These are phyloP conservation scores for Eutrema heterophyllum DNA, from an alignment of 345 rosid species.

Conservation along the genomic window DNA sequence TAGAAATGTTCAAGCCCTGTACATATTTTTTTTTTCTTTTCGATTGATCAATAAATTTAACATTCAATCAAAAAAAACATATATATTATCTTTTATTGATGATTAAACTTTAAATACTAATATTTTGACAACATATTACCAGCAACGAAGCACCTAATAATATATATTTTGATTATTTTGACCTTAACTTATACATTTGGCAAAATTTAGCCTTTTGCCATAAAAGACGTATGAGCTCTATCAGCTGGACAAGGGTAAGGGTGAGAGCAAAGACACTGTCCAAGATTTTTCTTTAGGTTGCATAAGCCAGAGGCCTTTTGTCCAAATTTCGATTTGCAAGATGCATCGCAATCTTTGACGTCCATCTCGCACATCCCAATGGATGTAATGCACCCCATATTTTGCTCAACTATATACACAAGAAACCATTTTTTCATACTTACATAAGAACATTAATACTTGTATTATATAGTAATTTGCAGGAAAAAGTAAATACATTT, in stretches of 20 bases:
- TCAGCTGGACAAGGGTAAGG: background rate
- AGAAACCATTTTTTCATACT: background rate
- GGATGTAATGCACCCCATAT: background rate
- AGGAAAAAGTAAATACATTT: background rate
- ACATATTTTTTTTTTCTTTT: too few species aligned
- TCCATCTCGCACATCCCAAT: background rate
- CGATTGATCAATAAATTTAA: too few species aligned
- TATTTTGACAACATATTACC: background rate
- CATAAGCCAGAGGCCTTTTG: background rate
- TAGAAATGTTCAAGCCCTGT: too few species aligned
- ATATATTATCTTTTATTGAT: background rate
- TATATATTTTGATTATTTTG: background rate
- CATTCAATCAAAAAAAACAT: too few species aligned
- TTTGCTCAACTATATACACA: background rate
- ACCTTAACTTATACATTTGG: background rate
- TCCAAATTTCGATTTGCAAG: background rate
- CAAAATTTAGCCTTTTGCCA: background rate
- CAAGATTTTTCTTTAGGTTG: background rate
- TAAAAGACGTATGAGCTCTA: background rate
- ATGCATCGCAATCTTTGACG: background rate
- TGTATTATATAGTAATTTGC: background rate
- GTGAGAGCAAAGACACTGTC: background rate
- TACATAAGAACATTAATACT: background rate
- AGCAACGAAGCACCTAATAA: background rate
- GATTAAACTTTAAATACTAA: background rate